Percentiles rank a stretch among this genome's conserved stretches.
Evolutionary conservation across 2,329 filamentous ascomycete genomes (phyloP).

Genomic region (Esteya vermicola): DNA sequence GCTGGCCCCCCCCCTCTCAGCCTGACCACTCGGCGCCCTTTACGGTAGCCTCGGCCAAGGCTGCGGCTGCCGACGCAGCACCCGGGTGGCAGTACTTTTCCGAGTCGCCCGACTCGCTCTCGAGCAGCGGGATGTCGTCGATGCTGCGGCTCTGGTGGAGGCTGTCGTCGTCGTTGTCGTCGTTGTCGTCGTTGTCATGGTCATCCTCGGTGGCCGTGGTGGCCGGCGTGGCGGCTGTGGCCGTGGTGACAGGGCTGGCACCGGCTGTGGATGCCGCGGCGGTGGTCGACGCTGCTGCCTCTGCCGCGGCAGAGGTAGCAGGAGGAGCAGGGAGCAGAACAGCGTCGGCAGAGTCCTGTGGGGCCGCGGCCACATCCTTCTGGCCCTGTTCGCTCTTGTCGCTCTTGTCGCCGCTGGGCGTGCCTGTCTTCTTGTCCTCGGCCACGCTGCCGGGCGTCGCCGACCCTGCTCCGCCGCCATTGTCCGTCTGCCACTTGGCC

Average conservation of each 20-base stretch:
- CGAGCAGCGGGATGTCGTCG: conserved; percentile 43
- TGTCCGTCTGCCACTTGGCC: conserved; percentile 58
- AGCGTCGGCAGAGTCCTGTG: too few relatives aligned
- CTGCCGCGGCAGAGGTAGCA: too few relatives aligned
- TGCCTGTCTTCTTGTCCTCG: too few relatives aligned
- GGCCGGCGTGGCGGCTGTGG: not conserved
- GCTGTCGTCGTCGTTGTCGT: conserved; percentile 10
- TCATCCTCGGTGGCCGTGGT: too few relatives aligned
- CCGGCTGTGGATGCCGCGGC: conserved; percentile 20
- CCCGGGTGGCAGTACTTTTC: not conserved
- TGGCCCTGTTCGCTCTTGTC: too few relatives aligned
- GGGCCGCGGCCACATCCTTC: too few relatives aligned
- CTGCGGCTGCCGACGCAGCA: conserved; percentile 4
- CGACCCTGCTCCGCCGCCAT: conserved; percentile 26
- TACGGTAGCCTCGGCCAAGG: conserved; percentile 6
- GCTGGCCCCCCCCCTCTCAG: conserved; percentile 24
- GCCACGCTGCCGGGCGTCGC: too few relatives aligned
- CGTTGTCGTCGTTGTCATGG: not conserved
- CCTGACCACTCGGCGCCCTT: conserved; percentile 13
- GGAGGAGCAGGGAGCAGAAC: too few relatives aligned
- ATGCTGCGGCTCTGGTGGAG: conserved; percentile 19
- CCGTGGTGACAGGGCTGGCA: conserved; percentile 6
- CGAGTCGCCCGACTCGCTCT: not conserved
- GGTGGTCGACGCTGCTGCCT: conserved; percentile 17
- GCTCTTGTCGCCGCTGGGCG: too few relatives aligned